phyloP scores from a whole-genome alignment of 371 early-diverging fungal genomes.

The Mucor velutinosus region DNA sequence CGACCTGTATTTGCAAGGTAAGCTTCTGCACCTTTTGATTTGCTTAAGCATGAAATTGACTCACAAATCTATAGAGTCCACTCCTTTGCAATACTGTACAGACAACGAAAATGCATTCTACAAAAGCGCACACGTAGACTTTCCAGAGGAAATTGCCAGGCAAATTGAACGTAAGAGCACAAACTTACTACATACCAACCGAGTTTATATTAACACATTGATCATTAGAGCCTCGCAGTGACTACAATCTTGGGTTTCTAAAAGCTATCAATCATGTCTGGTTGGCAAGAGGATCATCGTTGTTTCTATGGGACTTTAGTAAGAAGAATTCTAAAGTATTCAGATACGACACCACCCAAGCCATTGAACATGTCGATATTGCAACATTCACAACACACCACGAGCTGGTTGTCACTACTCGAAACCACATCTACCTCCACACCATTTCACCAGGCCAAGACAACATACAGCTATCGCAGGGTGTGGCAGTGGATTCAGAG shows the following conservation, averaged over 20 bases:
- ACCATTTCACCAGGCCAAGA: background rate
- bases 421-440: conserved; percentile 16
- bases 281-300: background rate
- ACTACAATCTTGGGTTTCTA: conserved; percentile 18
- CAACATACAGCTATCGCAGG: conserved; percentile 4
- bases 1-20: background rate
- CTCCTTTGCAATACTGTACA: background rate
- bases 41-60: too few species aligned
- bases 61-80: background rate
- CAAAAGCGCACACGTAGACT: background rate
- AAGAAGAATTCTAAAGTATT: conserved; percentile 1
- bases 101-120: background rate
- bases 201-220: too few species aligned
- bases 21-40: too few species aligned
- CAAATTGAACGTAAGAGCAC: background rate
- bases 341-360: conserved; percentile 12
- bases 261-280: conserved; percentile 8
- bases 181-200: background rate
- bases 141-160: background rate
- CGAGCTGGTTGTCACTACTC: conserved; percentile 12
- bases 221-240: background rate
- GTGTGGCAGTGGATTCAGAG: background rate
- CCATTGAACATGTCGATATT: conserved; percentile 15
- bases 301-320: conserved; percentile 20
- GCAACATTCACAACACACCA: background rate